These are phyloP conservation scores for Cladosporium halotolerans DNA, from an alignment of 2,329 filamentous ascomycete genomes.

Conservation along the genomic window DNA sequence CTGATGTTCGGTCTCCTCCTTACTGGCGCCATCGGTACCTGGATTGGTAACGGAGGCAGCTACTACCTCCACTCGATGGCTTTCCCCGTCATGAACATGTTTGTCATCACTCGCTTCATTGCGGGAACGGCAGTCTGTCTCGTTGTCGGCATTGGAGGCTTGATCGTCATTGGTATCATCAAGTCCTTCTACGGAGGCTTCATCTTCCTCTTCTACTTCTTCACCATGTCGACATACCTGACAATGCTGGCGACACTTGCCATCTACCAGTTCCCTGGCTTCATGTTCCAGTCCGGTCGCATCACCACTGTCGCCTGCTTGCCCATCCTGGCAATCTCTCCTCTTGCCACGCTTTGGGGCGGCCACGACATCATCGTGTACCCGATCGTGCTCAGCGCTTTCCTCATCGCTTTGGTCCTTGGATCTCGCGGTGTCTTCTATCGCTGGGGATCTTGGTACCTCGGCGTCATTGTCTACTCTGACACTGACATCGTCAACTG, in stretches of 20 bases:
- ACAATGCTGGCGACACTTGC: slow-evolving; percentile 47
- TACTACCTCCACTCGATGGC: slow-evolving; percentile 56
- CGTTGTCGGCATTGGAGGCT: slow-evolving; percentile 42
- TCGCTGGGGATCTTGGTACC: slow-evolving; percentile 55
- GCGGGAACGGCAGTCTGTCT: slow-evolving; percentile 41
- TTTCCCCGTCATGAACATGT: slow-evolving; percentile 51
- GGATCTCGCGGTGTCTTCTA: slow-evolving; percentile 50
- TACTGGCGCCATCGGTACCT: slow-evolving; percentile 56
- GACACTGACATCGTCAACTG: slow-evolving; percentile 47
- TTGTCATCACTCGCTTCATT: slow-evolving; percentile 47
- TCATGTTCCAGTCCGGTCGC: slow-evolving; percentile 52
- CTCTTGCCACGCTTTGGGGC: slow-evolving; percentile 50
- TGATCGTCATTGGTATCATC: slow-evolving; percentile 40
- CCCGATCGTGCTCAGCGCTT: slow-evolving; percentile 48
- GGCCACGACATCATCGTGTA: slow-evolving; percentile 53
- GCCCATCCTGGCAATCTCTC: slow-evolving; percentile 51
- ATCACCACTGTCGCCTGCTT: slow-evolving; percentile 51
- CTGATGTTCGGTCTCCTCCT: slow-evolving; percentile 52
- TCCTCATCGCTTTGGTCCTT: slow-evolving; percentile 46
- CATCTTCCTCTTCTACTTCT: slow-evolving; percentile 55
- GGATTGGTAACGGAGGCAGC: slow-evolving; percentile 57
- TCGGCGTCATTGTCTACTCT: slow-evolving; percentile 44
- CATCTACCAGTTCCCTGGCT: slow-evolving; percentile 45
- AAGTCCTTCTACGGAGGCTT: slow-evolving; percentile 42
- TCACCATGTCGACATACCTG: slow-evolving; percentile 54